Base-by-base conservation (phyloP, 208 protist species). In the Tritrichomonas musculus region DNA sequence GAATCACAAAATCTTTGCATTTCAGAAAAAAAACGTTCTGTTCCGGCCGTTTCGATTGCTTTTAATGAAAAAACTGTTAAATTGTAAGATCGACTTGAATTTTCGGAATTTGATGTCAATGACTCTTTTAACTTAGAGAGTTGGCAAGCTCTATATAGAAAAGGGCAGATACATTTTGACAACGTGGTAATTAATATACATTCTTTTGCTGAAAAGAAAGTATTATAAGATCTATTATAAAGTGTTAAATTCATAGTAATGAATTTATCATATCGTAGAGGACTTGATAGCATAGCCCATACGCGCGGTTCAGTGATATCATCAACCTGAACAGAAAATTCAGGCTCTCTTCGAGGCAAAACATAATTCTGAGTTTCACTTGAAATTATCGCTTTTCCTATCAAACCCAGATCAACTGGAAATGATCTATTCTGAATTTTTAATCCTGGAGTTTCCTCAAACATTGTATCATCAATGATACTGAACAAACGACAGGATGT, bases 261-360 rank as follows among this genome's bases (percentile, higher is more conserved):
- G 33, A 39, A 20, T 33, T 47, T 47, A 20, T 88, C 13, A 88
- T 57, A 88, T 60, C 17, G 33, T 11, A 39, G 3, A 53, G 77
- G 77, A 39, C 14, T 47, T 39, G 77, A 20, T 9, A 88, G 17
- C 77, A 88, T 88, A 39, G 77, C 33, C 77, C 77, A 88, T 17
- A 88, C 41, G n/a, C 77, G 53, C 33, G 77, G 77, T 33, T 88
- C 41, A n/a, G 47, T 88, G 5, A 88, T 88, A 88, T 88, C 77
- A 88, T 88, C 77, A 27, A 57, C 27, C 14, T 1, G 17, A 20
- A 53, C 30, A 39, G 77, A 88, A 20, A 88, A 88, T 39, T 53
- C 22, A 27, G 33, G n/a, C 57, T 88, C 77, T 0, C 77, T 25
- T 88, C 77, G 22, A 3, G 77, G 77, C 27, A 88, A n/a, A 17